Evolutionary conservation across 2,329 filamentous ascomycete genomes (phyloP), one percentile per base, ranked within the genome.

Genomic region (Trichophyton benhamiae): DNA sequence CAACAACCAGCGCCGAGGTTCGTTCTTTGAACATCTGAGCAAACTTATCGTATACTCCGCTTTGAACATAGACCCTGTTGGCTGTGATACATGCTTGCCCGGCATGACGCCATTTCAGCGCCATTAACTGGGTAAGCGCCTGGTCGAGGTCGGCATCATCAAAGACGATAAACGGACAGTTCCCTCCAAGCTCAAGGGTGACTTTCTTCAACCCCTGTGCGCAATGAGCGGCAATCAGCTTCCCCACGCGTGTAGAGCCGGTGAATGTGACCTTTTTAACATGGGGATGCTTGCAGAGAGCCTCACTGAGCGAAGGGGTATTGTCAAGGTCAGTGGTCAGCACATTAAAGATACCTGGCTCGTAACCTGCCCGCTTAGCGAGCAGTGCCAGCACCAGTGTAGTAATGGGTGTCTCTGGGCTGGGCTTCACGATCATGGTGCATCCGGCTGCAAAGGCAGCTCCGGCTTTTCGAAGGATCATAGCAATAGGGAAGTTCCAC

Each of bases 401-500:
- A 2, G 71, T 69, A 20, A 74, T 67, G 1, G 74, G 73, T 6
- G 74, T 75, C 61, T 73, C 69, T 25, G 70, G 68, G 8, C 71
- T 69, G 0, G 73, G 67, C 59, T 76, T 76, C 44, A 72, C 66
- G 17, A 76, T 71, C 30, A 74, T 70, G 0, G 72, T 72, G 61
- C 72, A 75, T 5, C 74, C 74, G 3, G 73, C 72, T 3, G 73
- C 74, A 15, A 76, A 66, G 1, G 74, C 73, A 22, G 71, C 68
- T 11, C 66, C 71, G 9, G 69, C 68, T 57, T 74, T 74, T 8
- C 72, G 65, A 36, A 71, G 66, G 65, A 89, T 83, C 87, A 89
- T 89, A 58, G 86, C 86, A 2, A 86, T 83, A 11, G 87, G 87
- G 69, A 95, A 95, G 76, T 95, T 95, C 90, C 89, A 94, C 73